A percentile compares a stretch with the other conserved stretches of the same genome.
Evolutionary conservation across 1,139 yeast species (phyloP).

Genomic region (Petasospora fabianii): DNA sequence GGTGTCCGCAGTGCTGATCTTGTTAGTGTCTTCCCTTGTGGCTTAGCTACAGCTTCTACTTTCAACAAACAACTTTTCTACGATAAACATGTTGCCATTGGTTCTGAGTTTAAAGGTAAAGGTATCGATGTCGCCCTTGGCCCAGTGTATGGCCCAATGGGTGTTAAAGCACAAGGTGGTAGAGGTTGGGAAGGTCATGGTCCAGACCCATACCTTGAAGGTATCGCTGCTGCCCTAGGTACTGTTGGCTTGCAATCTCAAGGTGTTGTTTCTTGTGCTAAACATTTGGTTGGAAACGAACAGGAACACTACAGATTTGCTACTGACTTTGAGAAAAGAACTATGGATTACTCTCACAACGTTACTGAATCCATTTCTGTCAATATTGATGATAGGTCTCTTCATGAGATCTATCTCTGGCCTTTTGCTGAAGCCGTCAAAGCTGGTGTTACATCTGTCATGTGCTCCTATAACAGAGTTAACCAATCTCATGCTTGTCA

Average conservation of each 20-base stretch:
- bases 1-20: conserved; percentile 47
- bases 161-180: conserved; percentile 57
- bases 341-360: conserved; percentile 28
- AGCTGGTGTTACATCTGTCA: conserved; percentile 45
- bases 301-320: conserved; percentile 49
- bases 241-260: conserved; percentile 50
- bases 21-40: conserved; percentile 43
- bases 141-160: conserved; percentile 48
- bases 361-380: conserved; percentile 39
- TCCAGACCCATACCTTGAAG: conserved; percentile 56
- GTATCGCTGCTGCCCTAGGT: conserved; percentile 43
- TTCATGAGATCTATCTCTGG: conserved; percentile 53
- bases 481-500: conserved; percentile 53
- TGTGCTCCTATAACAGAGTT: conserved; percentile 56
- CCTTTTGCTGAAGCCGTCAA: conserved; percentile 54
- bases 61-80: conserved; percentile 38
- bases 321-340: conserved; percentile 46
- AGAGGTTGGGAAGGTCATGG: conserved; percentile 56
- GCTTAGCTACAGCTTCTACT: conserved; percentile 31
- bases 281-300: conserved; percentile 57
- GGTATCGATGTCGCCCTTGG: conserved; percentile 57
- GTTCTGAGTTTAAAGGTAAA: conserved; percentile 44
- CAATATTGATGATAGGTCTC: conserved; percentile 51
- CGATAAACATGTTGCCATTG: conserved; percentile 44
- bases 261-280: conserved; percentile 49